Conservation (phyloP, 768 basidiomycete genomes). For the Neoboletus subvelutipes region DNA sequence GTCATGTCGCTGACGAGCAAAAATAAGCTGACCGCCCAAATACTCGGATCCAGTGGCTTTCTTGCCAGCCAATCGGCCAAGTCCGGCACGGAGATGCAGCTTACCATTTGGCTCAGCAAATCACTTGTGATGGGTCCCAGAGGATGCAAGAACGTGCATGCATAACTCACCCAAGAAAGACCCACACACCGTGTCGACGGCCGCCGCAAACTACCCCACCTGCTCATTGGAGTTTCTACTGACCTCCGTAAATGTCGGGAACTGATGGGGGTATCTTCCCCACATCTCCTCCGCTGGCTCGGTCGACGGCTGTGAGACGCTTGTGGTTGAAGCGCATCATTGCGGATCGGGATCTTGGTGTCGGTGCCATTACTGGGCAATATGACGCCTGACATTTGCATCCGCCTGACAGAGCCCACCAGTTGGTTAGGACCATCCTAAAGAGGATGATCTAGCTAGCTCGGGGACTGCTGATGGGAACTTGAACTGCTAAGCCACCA, state of each 20-base stretch:
- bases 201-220: neutral
- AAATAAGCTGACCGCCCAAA: conserved; percentile 1
- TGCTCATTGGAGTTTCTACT: neutral
- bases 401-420: neutral
- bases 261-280: neutral
- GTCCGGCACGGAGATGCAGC: conserved; percentile 3
- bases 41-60: neutral
- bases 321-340: neutral
- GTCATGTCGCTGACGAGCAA: neutral
- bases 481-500: neutral
- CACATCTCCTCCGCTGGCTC: neutral
- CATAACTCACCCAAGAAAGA: conserved; percentile 4
- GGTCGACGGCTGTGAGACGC: neutral
- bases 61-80: conserved; percentile 1
- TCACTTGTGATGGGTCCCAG: neutral
- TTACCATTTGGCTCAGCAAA: conserved; percentile 1
- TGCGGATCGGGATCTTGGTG: neutral
- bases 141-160: neutral
- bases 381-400: neutral
- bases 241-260: neutral
- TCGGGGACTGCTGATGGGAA: neutral
- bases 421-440: neutral
- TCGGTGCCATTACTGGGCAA: neutral
- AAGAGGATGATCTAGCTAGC: neutral
- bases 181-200: neutral